A percentile compares a stretch with the other conserved stretches of the same genome.
These are phyloP conservation scores for Blastobotrys arbuscula DNA, from an alignment of 1,139 yeast genomes.

Conservation along the genomic window DNA sequence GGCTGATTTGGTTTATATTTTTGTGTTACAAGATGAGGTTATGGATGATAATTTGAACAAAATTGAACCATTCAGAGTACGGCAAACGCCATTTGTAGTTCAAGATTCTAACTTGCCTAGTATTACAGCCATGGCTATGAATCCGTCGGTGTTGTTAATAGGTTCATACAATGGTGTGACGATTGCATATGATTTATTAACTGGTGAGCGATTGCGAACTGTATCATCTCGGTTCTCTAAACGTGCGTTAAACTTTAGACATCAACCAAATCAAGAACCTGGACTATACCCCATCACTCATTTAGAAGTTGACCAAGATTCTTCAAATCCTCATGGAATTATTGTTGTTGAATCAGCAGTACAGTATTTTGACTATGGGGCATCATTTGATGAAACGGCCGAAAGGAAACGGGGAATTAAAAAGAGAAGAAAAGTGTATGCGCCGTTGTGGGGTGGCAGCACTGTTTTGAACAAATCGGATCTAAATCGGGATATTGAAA, in stretches of 20 bases:
- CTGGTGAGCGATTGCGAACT: slow-evolving; percentile 50
- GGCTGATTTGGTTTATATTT: slow-evolving; percentile 35
- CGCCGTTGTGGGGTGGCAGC: slow-evolving; percentile 5
- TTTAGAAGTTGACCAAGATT: slow-evolving; percentile 42
- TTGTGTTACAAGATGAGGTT: slow-evolving; percentile 39
- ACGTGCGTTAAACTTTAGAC: slow-evolving; percentile 34
- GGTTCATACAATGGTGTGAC: slow-evolving; percentile 63
- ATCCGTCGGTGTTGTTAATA: slow-evolving; percentile 44
- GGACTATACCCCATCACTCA: slow-evolving; percentile 38
- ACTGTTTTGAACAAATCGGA: slow-evolving; percentile 9
- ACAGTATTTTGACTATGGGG: slow-evolving; percentile 63
- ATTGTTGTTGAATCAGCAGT: slow-evolving; percentile 51
- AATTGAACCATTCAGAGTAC: slow-evolving; percentile 28
- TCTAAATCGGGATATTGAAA: slow-evolving; percentile 24
- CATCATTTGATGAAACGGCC: slow-evolving; percentile 23
- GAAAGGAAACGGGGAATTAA: slow-evolving; percentile 29
- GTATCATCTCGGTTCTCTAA: slow-evolving; percentile 45
- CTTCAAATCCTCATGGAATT: slow-evolving; percentile 46
- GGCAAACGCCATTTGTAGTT: slow-evolving; percentile 30
- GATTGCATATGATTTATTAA: slow-evolving; percentile 56
- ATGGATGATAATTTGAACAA: slow-evolving; percentile 18
- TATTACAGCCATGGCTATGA: slow-evolving; percentile 40
- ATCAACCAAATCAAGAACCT: slow-evolving; percentile 16
- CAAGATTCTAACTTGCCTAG: slow-evolving; percentile 26
- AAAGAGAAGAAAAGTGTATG: slow-evolving; percentile 18